Evolutionary conservation across 1,284 basidiomycete genomes (phyloP), one percentile per base, ranked within the genome.

Genomic region (Ganoderma leucocontextum): DNA sequence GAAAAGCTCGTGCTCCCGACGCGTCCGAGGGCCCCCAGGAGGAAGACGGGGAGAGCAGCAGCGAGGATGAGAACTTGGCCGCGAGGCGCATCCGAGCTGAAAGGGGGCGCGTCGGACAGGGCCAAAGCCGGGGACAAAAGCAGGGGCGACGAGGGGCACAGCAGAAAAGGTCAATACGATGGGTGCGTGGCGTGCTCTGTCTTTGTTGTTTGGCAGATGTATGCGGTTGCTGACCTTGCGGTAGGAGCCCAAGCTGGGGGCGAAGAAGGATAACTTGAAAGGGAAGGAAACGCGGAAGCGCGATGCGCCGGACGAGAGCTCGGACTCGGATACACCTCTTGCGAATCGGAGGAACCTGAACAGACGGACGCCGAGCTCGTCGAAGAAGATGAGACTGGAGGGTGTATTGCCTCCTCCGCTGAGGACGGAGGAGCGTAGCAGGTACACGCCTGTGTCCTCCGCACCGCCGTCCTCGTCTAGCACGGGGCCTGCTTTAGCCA

Each of bases 1-100:
- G 52, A 9, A 33, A 15, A 25, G 38, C 25, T 35, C 52, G 41
- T 55, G 19, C 33, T 17, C n/a, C n/a, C 19, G 35, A 7, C 35
- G 52, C 52, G 13, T 55, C 15, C 6, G 29, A 36, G 60, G 25
- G 29, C 4, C 33, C 33, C 10, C 53, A 13, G 8, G 29, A 17
- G 42, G 42, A 7, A 2, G 13, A 13, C 19, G 10, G n/a, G 29
- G 39, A 38, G 57, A 42, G 38, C 25, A 60, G 42, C 42, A 60
- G 42, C 33, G 63, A 64, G 15, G 35, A 64, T n/a, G 59, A 42
- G 59, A 60, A 38, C 12, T 22, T 49, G 42, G 63, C 42, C 13
- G 63, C 63, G 39, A n/a, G 33, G 33, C 55, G 55, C 22, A 39
- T 42, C 52, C 13, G 52, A 35, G 52, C 52, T 4, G 22, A 22